Evolutionary conservation across 1,284 basidiomycete species (phyloP), one percentile per base, ranked within the genome.

Genomic region (Thecaphora thlaspeos): DNA sequence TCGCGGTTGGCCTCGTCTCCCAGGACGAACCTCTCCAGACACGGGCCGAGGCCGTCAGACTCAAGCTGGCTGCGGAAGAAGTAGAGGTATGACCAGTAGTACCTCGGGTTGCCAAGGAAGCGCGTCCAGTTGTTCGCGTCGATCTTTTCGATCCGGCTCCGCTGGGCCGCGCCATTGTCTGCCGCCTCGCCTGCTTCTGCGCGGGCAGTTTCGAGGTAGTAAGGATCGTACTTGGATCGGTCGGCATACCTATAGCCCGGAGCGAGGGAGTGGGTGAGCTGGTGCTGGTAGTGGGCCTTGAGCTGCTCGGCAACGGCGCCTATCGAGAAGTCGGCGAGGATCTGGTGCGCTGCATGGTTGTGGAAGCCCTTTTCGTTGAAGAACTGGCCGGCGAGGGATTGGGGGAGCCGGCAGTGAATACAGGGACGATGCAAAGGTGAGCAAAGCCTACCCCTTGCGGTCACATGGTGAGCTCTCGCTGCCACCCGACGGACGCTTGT

Each of bases 311-410:
- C 48, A 1, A 52, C 34, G 8, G 57, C 55, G 4, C 37, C 41
- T 8, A 70, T 51, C 8, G 57, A 53, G 22, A 56, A 26, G 30
- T 48, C 50, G 32, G 68, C 68, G 21, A 70, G 37, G 9, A 70
- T 40, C 15, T 70, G 64, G 50, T 70, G 68, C 1, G 48, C 36
- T 1, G 49, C 24, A 34, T 70, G 68, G 38, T 70, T 70, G 55
- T 70, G 68, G 52, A 70, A 59, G 18, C 55, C 54, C 2, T 28
- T 50, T 11, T 43, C 47, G 50, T 70, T 70, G 57, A 67, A 70
- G 50, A 70, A 70, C 38, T 40, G n/a, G 38, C 9, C 18, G 5
- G 38, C 38, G 5, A 21, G 15, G 18, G 21, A 3, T 22, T 18
- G 8, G 38, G n/a, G 18, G 18, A 22, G n/a, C 7, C 7, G 26